A percentile compares a stretch with the other conserved stretches of the same genome.
Evolutionary conservation across 352 stramenopile genomes (phyloP).

Genomic region (Phytophthora cajani): DNA sequence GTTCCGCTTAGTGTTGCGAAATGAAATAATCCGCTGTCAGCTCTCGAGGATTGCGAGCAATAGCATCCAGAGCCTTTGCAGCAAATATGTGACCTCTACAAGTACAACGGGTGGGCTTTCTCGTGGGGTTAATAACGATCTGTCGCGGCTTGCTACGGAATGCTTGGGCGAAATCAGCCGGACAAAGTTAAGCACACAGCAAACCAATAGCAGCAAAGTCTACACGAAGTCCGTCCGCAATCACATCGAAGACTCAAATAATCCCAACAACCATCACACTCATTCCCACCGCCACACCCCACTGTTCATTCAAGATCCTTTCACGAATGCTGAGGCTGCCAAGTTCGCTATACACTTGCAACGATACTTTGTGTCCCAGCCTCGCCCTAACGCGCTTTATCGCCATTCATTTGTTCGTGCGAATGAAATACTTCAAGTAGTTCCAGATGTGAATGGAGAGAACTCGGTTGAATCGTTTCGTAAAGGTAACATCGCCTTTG

Average conservation of each 20-base stretch:
- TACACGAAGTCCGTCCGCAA: slow-evolving; percentile 7
- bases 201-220: slow-evolving; percentile 1
- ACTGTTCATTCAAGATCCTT: slow-evolving; percentile 35
- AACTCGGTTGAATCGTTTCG: slow-evolving; percentile 33
- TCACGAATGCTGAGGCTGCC: slow-evolving; percentile 24
- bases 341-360: slow-evolving; percentile 17
- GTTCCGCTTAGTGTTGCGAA: slow-evolving; percentile 24
- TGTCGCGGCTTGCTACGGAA: slow-evolving; percentile 23
- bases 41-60: slow-evolving; percentile 12
- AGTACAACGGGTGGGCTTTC: not conserved
- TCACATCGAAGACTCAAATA: slow-evolving; percentile 11
- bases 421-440: not conserved
- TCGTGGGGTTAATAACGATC: not conserved
- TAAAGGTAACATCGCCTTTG: slow-evolving; percentile 67
- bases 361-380: slow-evolving; percentile 44
- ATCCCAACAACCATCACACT: slow-evolving; percentile 12
- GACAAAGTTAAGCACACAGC: not conserved
- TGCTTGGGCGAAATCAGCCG: slow-evolving; percentile 26
- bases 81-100: not conserved
- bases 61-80: slow-evolving; percentile 25
- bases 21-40: slow-evolving; percentile 15
- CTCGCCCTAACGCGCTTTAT: slow-evolving; percentile 53
- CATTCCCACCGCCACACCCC: slow-evolving; percentile 28
- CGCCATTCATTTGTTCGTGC: slow-evolving; percentile 49
- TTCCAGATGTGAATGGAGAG: not conserved